Evolutionary conservation across 257 asterid species (phyloP).

Genomic region (Solanum virginianum): DNA sequence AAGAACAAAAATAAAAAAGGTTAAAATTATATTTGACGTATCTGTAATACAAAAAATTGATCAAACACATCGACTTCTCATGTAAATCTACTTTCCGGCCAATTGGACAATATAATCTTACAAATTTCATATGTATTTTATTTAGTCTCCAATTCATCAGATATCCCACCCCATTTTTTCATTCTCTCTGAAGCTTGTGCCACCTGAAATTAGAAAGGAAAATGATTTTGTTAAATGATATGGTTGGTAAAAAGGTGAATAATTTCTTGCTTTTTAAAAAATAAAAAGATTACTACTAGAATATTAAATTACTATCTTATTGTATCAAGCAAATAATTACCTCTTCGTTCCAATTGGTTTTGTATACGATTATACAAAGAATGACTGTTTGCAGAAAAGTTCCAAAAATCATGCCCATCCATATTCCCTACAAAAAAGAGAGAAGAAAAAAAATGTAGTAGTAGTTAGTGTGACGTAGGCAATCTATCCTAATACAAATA

Average conservation of each 20-base stretch:
- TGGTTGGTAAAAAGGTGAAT: not conserved
- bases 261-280: not conserved
- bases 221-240: not conserved
- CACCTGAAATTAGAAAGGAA: constrained; percentile 42
- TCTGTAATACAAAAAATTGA: not conserved
- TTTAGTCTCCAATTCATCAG: constrained; percentile 1
- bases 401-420: constrained; percentile 98
- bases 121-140: not conserved
- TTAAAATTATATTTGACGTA: not conserved
- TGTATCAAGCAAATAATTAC: constrained; percentile 14
- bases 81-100: not conserved
- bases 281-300: not conserved
- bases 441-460: not conserved
- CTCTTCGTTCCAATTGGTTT: constrained; percentile 84
- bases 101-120: not conserved
- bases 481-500: not conserved
- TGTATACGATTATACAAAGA: constrained; percentile 59
- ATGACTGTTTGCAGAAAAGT: constrained; percentile 68
- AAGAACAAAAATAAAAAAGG: not conserved
- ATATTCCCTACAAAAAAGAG: constrained; percentile 46
- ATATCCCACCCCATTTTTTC: constrained; percentile 51
- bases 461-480: not conserved
- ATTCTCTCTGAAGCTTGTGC: constrained; percentile 74
- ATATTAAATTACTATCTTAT: not conserved
- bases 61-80: too few species aligned